phyloP scores from a whole-genome alignment of 2,329 filamentous ascomycete species.

The Fusarium pininemorale region DNA sequence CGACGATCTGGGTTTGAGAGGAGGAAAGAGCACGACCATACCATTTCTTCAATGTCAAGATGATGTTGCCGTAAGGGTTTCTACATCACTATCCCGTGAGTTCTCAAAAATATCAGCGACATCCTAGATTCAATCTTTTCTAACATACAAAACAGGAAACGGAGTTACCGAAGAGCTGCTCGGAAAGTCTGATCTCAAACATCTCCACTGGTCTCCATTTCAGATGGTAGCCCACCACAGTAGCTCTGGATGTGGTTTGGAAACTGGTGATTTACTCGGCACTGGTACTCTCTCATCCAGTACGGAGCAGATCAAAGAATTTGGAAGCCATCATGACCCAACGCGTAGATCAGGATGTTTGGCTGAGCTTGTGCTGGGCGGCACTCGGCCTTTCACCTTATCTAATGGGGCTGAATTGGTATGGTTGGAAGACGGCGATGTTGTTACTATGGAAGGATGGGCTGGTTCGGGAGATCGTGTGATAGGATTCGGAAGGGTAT shows the following conservation, averaged over 20 bases:
- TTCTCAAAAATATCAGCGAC: background rate
- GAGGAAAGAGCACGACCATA: background rate
- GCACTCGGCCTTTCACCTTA: background rate
- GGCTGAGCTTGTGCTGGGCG: background rate
- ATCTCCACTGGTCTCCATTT: background rate
- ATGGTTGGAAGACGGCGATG: background rate
- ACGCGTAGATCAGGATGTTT: background rate
- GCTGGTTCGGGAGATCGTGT: background rate
- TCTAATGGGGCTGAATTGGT: background rate
- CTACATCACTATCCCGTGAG: background rate
- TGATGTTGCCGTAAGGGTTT: background rate
- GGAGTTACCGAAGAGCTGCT: background rate
- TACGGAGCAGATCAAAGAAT: background rate
- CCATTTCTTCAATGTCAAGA: background rate
- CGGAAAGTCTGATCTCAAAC: background rate
- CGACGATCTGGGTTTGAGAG: background rate
- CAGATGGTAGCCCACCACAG: background rate
- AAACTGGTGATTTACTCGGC: background rate
- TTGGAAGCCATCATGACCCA: background rate
- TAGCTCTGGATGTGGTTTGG: background rate
- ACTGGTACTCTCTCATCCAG: background rate
- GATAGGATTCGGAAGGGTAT: background rate
- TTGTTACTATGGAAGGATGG: background rate
- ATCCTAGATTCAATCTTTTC: accelerated
- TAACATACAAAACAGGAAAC: background rate